Evolutionary conservation across 2,329 filamentous ascomycete species (phyloP).

Genomic region (Pyrenophora tritici-repentis): DNA sequence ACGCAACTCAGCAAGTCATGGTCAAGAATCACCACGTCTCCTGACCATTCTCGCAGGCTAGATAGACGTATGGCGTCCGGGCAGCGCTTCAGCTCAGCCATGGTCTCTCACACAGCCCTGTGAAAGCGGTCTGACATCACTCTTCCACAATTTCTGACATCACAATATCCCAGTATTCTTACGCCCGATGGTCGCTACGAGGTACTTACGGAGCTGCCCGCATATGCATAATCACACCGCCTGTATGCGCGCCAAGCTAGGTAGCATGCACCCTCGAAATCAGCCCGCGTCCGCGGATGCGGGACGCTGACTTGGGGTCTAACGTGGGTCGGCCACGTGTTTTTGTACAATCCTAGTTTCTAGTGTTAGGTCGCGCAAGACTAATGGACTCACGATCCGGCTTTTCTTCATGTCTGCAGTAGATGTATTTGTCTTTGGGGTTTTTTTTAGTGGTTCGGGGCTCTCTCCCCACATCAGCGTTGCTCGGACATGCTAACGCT

Average conservation of each 20-base stretch:
- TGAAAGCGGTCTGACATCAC: constrained; percentile 6
- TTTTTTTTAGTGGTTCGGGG: too few relatives aligned
- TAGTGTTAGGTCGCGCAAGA: constrained; percentile 1
- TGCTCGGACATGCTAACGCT: too few relatives aligned
- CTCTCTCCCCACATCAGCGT: too few relatives aligned
- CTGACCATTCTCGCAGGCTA: too few relatives aligned
- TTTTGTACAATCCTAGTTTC: constrained; percentile 6
- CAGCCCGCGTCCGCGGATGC: constrained; percentile 30
- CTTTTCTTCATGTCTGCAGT: neutral
- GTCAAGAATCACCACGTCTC: too few relatives aligned
- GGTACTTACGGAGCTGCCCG: constrained; percentile 21
- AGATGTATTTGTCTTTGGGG: too few relatives aligned
- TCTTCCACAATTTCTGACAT: neutral
- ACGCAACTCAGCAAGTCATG: neutral
- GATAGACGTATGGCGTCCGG: too few relatives aligned
- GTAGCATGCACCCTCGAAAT: constrained; percentile 1
- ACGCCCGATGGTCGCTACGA: neutral
- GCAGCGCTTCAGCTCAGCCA: too few relatives aligned
- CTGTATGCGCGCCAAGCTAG: constrained; percentile 23
- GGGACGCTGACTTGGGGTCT: constrained; percentile 18
- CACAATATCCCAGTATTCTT: neutral
- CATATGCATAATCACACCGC: constrained; percentile 38
- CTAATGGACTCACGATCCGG: neutral
- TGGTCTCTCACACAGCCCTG: neutral
- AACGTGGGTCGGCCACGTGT: constrained; percentile 21